phyloP scores from a whole-genome alignment of 1,284 basidiomycete species.

The Heterobasidion occidentale region DNA sequence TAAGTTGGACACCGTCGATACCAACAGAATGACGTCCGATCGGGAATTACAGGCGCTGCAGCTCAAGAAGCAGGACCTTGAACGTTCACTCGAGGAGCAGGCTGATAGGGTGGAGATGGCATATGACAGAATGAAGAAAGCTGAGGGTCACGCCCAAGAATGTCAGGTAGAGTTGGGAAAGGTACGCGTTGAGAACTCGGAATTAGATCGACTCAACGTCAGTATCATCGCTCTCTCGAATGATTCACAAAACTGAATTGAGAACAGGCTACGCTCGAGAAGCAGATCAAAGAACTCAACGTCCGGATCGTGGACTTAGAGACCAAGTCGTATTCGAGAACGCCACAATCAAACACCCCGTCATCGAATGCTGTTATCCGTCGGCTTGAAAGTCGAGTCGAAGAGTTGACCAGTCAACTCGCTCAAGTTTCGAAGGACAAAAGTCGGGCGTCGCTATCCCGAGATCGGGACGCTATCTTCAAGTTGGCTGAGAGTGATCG shows the following conservation, averaged over 20 bases:
- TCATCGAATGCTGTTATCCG: constrained; percentile 35
- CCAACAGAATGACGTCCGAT: constrained; percentile 64
- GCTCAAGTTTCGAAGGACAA: constrained; percentile 41
- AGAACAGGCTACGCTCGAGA: constrained; percentile 68
- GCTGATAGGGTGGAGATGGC: constrained; percentile 66
- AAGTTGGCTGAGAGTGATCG: constrained; percentile 56
- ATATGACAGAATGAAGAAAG: constrained; percentile 73
- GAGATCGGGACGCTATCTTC: constrained; percentile 42
- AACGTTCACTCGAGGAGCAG: constrained; percentile 73
- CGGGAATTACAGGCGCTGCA: constrained; percentile 68
- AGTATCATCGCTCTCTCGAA: constrained; percentile 18
- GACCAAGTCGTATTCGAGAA: constrained; percentile 62
- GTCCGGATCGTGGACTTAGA: constrained; percentile 77
- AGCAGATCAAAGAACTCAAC: constrained; percentile 77
- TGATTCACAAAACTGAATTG: constrained; percentile 3
- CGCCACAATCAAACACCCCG: constrained; percentile 39
- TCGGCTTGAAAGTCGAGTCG: constrained; percentile 59
- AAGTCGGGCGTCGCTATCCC: constrained; percentile 36
- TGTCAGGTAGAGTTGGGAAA: constrained; percentile 70
- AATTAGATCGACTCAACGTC: constrained; percentile 72
- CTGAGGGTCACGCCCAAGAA: constrained; percentile 68
- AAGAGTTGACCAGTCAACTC: constrained; percentile 63
- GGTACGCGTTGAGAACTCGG: constrained; percentile 69
- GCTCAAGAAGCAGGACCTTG: constrained; percentile 74
- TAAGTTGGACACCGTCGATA: constrained; percentile 67